A percentile compares a stretch with the other conserved stretches of the same genome.
These are phyloP conservation scores for Sapria himalayana DNA, from an alignment of 345 rosid genomes.

Conservation along the genomic window DNA sequence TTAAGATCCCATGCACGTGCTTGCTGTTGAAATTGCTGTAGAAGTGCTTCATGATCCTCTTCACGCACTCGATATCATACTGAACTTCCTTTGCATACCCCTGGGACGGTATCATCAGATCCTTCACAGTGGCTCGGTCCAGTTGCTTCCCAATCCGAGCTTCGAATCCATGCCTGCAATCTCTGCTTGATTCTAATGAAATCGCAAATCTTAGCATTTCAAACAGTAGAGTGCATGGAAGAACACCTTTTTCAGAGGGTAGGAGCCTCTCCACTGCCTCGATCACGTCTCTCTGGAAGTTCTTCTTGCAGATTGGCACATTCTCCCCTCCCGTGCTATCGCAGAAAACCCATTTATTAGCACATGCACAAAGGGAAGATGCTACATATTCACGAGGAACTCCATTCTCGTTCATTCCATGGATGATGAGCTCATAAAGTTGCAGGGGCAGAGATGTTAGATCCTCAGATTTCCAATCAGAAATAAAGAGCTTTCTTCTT, in stretches of 20 bases:
- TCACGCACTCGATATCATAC: constrained; percentile 39
- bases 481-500: constrained; percentile 38
- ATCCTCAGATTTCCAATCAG: constrained; percentile 39
- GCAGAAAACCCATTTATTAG: constrained; percentile 25
- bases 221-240: constrained; percentile 35
- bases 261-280: constrained; percentile 51
- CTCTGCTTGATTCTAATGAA: constrained; percentile 23
- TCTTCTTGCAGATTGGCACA: constrained; percentile 19
- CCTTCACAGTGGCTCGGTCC: constrained; percentile 34
- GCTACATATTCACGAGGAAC: constrained; percentile 22
- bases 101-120: constrained; percentile 28
- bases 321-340: constrained; percentile 8
- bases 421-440: constrained; percentile 27
- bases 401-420: constrained; percentile 16
- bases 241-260: constrained; percentile 27
- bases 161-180: constrained; percentile 50
- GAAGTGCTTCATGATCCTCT: constrained; percentile 36
- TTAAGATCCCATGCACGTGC: constrained; percentile 12
- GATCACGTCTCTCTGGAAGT: constrained; percentile 22
- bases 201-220: constrained; percentile 33
- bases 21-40: constrained; percentile 17
- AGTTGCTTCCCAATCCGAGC: constrained; percentile 56
- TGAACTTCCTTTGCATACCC: constrained; percentile 29
- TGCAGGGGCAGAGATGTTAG: constrained; percentile 30
- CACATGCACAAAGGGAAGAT: constrained; percentile 34